A percentile compares a stretch with the other conserved stretches of the same genome.
phyloP scores from a whole-genome alignment of 1,284 basidiomycete species.

The Pholiota adiposa region DNA sequence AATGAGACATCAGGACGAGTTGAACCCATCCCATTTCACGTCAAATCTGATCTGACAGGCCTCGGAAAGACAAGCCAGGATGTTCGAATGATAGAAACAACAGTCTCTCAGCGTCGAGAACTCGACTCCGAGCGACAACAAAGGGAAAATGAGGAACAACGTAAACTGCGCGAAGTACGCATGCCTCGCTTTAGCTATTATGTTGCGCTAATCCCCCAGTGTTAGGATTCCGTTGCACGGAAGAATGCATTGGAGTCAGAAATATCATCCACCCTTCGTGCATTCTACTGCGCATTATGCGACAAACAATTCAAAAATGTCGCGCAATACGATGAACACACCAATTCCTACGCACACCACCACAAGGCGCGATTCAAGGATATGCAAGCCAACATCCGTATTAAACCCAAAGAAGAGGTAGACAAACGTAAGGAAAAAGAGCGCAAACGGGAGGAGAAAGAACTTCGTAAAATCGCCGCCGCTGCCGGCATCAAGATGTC shows the following conservation, averaged over 20 bases:
- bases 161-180: slow-evolving; percentile 67
- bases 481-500: slow-evolving; percentile 76
- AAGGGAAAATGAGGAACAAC: slow-evolving; percentile 78
- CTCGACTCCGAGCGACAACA: slow-evolving; percentile 79
- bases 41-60: slow-evolving; percentile 77
- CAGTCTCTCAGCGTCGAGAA: slow-evolving; percentile 76
- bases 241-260: slow-evolving; percentile 67
- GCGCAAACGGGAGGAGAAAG: slow-evolving; percentile 79
- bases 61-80: slow-evolving; percentile 79
- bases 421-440: slow-evolving; percentile 83
- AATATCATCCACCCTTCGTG: slow-evolving; percentile 64
- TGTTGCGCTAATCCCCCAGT: not conserved
- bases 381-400: slow-evolving; percentile 71
- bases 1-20: slow-evolving; percentile 60
- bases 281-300: slow-evolving; percentile 81
- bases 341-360: slow-evolving; percentile 83
- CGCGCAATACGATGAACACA: slow-evolving; percentile 84
- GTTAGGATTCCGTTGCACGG: slow-evolving; percentile 68
- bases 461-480: slow-evolving; percentile 77
- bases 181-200: not conserved
- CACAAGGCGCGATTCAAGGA: slow-evolving; percentile 79
- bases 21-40: slow-evolving; percentile 79
- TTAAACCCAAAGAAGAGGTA: slow-evolving; percentile 62
- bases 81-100: slow-evolving; percentile 79
- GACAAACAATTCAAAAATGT: slow-evolving; percentile 85